Percentiles rank a stretch among this genome's conserved stretches.
These are phyloP conservation scores for Panicum hallii DNA, from an alignment of 202 grass and related monocot genomes.

Conservation along the genomic window DNA sequence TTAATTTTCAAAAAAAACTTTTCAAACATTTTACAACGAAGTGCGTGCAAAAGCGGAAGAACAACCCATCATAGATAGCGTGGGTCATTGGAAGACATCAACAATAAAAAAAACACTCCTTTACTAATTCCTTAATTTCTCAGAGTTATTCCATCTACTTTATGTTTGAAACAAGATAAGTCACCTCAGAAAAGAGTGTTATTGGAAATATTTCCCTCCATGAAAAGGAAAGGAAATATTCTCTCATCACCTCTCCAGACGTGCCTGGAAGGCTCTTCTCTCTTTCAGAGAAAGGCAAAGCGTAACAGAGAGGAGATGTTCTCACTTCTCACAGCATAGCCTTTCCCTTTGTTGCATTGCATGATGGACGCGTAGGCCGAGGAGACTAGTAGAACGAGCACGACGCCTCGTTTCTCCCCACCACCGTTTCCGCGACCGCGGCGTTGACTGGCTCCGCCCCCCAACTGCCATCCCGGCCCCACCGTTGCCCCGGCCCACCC, in stretches of 20 bases:
- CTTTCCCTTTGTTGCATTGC: not conserved
- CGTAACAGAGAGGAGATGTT: not conserved
- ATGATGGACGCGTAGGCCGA: constrained; percentile 42
- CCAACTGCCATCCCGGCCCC: not conserved
- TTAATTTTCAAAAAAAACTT: too few relatives aligned
- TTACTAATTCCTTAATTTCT: not conserved
- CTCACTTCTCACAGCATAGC: not conserved
- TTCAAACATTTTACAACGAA: not conserved
- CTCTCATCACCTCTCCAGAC: not conserved
- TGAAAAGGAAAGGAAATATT: not conserved
- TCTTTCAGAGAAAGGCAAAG: not conserved
- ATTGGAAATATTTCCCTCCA: not conserved
- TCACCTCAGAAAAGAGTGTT: too few relatives aligned
- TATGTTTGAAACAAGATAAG: too few relatives aligned
- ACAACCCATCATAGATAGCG: too few relatives aligned
- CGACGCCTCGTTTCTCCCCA: constrained; percentile 16
- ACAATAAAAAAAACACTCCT: not conserved
- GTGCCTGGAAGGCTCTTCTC: not conserved
- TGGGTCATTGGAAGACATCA: not conserved
- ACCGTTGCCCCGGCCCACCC: not conserved
- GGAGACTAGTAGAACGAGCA: not conserved
- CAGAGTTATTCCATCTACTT: not conserved
- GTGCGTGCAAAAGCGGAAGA: not conserved
- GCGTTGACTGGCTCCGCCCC: constrained; percentile 22
- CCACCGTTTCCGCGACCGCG: constrained; percentile 37